phyloP scores from a whole-genome alignment of 345 rosid species.

The Pseudoturritis turrita region DNA sequence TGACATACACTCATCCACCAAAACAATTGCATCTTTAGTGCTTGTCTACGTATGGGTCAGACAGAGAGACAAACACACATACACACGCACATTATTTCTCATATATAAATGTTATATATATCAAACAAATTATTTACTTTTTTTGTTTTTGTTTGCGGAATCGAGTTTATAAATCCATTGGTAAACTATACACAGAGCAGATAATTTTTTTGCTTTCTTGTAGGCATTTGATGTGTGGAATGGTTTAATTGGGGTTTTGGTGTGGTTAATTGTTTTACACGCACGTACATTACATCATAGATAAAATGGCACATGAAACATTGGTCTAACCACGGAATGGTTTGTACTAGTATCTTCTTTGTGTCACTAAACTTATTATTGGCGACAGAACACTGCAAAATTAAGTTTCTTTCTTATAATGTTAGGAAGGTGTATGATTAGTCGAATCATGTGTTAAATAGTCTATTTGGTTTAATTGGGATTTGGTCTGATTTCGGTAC shows the following conservation, averaged over 20 bases:
- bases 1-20: conserved; percentile 9
- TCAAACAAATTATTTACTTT: neutral
- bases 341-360: too few species aligned
- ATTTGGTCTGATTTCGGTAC: neutral
- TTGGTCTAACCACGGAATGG: neutral
- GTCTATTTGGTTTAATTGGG: neutral
- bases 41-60: conserved; percentile 18
- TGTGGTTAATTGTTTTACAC: neutral
- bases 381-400: too few species aligned
- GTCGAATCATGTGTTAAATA: neutral
- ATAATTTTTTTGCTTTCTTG: neutral
- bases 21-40: conserved; percentile 19
- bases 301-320: neutral
- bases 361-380: too few species aligned
- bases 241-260: neutral
- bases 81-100: conserved; percentile 10
- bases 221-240: neutral
- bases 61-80: conserved; percentile 5
- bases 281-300: neutral
- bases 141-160: too few species aligned
- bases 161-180: conserved; percentile 3
- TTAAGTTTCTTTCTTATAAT: neutral
- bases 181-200: neutral
- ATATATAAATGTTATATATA: neutral
- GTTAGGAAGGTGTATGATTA: neutral